A percentile compares a stretch with the other conserved stretches of the same genome.
phyloP scores from a whole-genome alignment of 2,329 filamentous ascomycete species.

The Stachybotrys echinatus region DNA sequence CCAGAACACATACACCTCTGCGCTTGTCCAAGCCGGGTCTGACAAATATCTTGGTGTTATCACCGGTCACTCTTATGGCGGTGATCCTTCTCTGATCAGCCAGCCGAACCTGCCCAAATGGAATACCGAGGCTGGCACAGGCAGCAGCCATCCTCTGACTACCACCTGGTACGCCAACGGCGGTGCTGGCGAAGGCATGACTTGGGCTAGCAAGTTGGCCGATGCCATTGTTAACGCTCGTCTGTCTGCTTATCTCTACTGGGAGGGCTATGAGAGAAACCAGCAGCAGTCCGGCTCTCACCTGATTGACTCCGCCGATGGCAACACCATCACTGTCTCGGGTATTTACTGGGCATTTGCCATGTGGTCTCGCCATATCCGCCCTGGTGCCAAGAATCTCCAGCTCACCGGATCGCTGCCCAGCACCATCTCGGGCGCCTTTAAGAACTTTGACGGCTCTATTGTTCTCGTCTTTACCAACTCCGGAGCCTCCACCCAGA shows the following conservation, averaged over 20 bases:
- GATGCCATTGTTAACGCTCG: conserved; percentile 41
- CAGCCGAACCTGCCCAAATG: conserved; percentile 38
- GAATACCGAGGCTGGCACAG: conserved; percentile 37
- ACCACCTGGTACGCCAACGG: conserved; percentile 42
- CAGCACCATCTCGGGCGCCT: conserved; percentile 26
- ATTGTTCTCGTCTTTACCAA: conserved; percentile 30
- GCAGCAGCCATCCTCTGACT: background rate
- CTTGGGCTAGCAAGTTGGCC: conserved; percentile 51
- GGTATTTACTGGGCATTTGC: conserved; percentile 32
- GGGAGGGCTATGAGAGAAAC: conserved; percentile 37
- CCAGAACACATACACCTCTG: conserved; percentile 27
- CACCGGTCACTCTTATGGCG: conserved; percentile 35
- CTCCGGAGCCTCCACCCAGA: conserved; percentile 18
- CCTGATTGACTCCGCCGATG: conserved; percentile 20
- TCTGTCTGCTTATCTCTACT: conserved; percentile 49
- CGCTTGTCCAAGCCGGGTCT: conserved; percentile 24
- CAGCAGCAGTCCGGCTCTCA: conserved; percentile 19
- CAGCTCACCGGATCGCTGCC: conserved; percentile 17
- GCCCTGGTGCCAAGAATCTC: conserved; percentile 28
- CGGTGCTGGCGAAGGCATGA: conserved; percentile 44
- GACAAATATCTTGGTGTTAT: conserved; percentile 26
- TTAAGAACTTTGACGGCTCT: conserved; percentile 29
- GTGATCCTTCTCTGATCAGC: conserved; percentile 30
- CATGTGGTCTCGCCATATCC: conserved; percentile 31
- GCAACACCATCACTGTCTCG: conserved; percentile 5